Evolutionary conservation across 2,329 filamentous ascomycete species (phyloP), one percentile per base, ranked within the genome.

Genomic region (Nigrospora osmanthi): DNA sequence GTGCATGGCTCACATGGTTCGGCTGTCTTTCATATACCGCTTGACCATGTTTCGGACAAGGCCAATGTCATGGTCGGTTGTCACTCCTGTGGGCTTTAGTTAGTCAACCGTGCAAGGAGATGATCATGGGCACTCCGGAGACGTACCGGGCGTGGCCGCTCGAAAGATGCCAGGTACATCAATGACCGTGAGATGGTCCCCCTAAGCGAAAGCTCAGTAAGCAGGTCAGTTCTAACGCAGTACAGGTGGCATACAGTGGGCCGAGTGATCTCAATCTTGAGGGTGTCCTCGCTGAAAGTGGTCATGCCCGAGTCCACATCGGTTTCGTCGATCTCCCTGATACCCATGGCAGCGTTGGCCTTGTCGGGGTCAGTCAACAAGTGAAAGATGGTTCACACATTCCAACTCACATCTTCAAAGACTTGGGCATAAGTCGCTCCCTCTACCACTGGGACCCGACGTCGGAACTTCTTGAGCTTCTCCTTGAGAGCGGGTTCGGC

Each of bases 11-110:
- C 33, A 57, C 46, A 75, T 71, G 3, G 71, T 75, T 0, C 71
- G 60, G 0, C 49, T 48, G 31, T 73, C 58, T 2, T 58, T 50
- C 40, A 76, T 73, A 45, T 74, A 73, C 0, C 47, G 44, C 17
- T 60, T 60, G 23, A 49, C 47, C 46, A 52, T 47, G 15, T 45
- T 43, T 3, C 43, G 42, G 4, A 51, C 49, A 23, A 51, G 34
- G 15, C 15, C 10, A 14, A 51, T 49, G 35, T 52, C 47, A 4
- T 38, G 36, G 6, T 52, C 44, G 2, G 46, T 49, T 1, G 47
- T 52, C 23, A 49, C 4, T 10, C 42, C 47, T 50, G 16, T 1
- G 11, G 9, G 23, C 23, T 28, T 28, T 10, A 2, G 23, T 28
- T 28, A 28, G 23, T 10, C 23, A 4, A 28, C 23, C 23, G 2